These are phyloP conservation scores for Annona cherimola DNA, from an alignment of 164 flowering plant species.

Conservation along the genomic window DNA sequence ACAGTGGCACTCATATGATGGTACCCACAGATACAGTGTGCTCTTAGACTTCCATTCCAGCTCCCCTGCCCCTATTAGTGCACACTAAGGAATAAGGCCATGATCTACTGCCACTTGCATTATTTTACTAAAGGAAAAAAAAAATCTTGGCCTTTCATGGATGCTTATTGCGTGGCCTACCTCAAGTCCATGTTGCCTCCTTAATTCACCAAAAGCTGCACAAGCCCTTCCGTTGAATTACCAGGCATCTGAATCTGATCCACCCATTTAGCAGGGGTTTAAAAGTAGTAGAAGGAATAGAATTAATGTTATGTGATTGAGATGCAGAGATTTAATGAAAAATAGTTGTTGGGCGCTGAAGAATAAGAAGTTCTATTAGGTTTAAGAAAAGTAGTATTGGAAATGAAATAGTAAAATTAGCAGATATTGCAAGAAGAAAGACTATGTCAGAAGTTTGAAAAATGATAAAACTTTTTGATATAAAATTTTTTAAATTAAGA, in stretches of 20 bases:
- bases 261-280: no score
- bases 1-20: background rate
- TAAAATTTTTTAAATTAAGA: no score
- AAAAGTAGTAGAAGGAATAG: no score
- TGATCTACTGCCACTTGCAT: background rate
- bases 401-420: no score
- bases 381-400: no score
- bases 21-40: background rate
- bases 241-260: background rate
- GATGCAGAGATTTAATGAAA: no score
- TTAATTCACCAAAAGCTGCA: conserved; percentile 12
- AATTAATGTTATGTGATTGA: no score
- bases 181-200: background rate
- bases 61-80: background rate
- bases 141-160: background rate
- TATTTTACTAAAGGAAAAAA: background rate
- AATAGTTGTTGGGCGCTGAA: no score
- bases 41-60: background rate
- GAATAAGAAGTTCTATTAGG: no score
- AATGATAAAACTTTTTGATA: no score
- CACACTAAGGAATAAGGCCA: background rate
- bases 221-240: background rate
- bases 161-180: background rate
- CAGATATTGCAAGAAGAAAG: no score
- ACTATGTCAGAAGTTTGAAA: no score